Conservation (phyloP, 192 early-diverging fungal genomes). For the Coemansia sp. region DNA sequence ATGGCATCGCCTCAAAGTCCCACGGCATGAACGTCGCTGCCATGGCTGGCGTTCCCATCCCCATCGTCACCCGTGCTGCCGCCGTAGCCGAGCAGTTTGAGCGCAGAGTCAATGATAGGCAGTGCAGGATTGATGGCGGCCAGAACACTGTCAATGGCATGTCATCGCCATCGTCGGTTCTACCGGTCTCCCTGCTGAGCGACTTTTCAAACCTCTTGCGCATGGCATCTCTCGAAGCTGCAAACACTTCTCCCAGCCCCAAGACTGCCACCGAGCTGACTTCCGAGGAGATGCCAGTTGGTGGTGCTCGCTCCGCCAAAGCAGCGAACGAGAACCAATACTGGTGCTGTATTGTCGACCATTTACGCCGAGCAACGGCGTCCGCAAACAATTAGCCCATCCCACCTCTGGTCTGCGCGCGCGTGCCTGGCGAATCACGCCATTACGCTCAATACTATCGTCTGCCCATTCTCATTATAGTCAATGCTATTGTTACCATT, state of each 20-base stretch:
- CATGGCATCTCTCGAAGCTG: conserved; percentile 27
- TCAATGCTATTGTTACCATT: too few relatives aligned
- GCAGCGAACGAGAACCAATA: conserved; percentile 54
- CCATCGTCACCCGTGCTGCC: conserved; percentile 71
- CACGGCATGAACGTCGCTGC: conserved; percentile 98
- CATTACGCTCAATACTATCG: too few relatives aligned
- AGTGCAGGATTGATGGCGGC: conserved; percentile 7
- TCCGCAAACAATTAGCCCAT: not conserved
- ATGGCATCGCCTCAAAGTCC: conserved; percentile 86
- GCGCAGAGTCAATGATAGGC: conserved; percentile 26
- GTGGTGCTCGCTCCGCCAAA: conserved; percentile 16
- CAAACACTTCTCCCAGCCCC: not conserved
- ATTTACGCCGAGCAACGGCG: conserved; percentile 34
- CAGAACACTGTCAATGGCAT: too few relatives aligned
- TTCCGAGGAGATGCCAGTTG: conserved; percentile 24
- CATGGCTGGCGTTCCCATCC: conserved; percentile 88
- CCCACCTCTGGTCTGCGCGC: too few relatives aligned
- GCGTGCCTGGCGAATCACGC: too few relatives aligned
- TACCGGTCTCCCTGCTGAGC: conserved; percentile 27
- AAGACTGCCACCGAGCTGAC: not conserved
- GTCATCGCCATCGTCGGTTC: not conserved
- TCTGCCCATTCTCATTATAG: too few relatives aligned
- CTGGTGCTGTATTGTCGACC: conserved; percentile 55
- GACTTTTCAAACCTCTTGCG: conserved; percentile 56
- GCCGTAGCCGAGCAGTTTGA: conserved; percentile 77